Conservation (phyloP, 495 filamentous ascomycete species). For the Rhizodiscina lignyota region DNA sequence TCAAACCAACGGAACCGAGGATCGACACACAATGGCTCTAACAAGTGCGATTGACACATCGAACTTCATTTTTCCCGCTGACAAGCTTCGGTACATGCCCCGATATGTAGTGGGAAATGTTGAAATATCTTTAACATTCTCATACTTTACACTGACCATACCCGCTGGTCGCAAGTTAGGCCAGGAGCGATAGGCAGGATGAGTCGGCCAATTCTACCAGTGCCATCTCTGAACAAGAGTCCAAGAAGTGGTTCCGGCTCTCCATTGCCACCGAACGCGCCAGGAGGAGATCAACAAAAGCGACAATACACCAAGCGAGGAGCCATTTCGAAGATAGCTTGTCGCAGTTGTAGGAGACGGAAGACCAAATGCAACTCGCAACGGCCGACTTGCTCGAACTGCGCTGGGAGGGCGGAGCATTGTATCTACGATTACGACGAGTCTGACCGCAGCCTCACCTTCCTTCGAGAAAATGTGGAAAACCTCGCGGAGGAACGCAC, state of each 20-base stretch:
- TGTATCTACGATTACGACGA: constrained; percentile 10
- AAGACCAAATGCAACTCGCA: constrained; percentile 8
- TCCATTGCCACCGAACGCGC: not conserved
- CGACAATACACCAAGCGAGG: not conserved
- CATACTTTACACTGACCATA: not conserved
- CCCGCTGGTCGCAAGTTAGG: too few relatives aligned
- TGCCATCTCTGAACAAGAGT: not conserved
- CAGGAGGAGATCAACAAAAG: not conserved
- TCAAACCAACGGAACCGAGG: too few relatives aligned
- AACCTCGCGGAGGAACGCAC: constrained; percentile 6
- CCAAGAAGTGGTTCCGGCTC: not conserved
- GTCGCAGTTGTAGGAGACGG: not conserved
- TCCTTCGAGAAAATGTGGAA: constrained; percentile 8
- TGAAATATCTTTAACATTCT: too few relatives aligned
- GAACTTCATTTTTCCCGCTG: too few relatives aligned
- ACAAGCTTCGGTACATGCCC: too few relatives aligned
- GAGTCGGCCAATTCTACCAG: not conserved
- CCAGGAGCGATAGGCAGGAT: not conserved
- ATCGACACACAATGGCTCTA: too few relatives aligned
- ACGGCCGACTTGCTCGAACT: constrained; percentile 7
- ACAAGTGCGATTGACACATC: too few relatives aligned
- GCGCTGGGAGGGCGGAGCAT: constrained; percentile 1
- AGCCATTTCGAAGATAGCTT: not conserved
- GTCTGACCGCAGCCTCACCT: constrained; percentile 10
- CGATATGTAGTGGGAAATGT: too few relatives aligned